Conservation (phyloP, 768 basidiomycete species). For the Amanita rubescens region DNA sequence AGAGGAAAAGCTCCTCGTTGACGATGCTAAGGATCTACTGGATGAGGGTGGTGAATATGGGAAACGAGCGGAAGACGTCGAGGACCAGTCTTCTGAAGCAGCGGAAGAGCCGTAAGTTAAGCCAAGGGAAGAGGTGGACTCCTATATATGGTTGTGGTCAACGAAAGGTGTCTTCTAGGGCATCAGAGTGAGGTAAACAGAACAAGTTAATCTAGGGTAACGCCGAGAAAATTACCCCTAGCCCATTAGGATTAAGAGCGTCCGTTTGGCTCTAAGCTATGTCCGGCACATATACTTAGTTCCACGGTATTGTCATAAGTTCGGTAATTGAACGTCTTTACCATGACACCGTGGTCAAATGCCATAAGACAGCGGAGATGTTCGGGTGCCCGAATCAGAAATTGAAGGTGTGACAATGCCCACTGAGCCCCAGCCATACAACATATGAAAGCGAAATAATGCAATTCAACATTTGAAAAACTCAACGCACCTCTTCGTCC, state of each 20-base stretch:
- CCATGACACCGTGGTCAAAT: background rate
- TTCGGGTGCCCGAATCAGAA: background rate
- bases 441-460: background rate
- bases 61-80: constrained; percentile 15
- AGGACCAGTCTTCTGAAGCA: constrained; percentile 26
- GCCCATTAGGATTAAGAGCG: background rate
- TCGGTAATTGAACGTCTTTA: background rate
- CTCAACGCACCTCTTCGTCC: constrained; percentile 38
- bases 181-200: constrained; percentile 1
- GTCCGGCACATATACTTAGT: background rate
- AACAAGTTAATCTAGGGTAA: constrained; percentile 3
- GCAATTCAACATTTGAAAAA: background rate
- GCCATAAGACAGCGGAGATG: background rate
- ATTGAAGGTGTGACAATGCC: background rate
- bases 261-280: constrained; percentile 3
- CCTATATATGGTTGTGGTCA: constrained; percentile 11
- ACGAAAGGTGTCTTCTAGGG: constrained; percentile 7
- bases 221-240: background rate
- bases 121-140: constrained; percentile 21
- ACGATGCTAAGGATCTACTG: constrained; percentile 8
- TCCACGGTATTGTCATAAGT: background rate
- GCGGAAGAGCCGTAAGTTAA: constrained; percentile 28
- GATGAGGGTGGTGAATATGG: constrained; percentile 16
- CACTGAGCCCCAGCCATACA: background rate
- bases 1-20: background rate